Conservation (phyloP, 2,329 filamentous ascomycete genomes). For the Nigrospora osmanthi region DNA sequence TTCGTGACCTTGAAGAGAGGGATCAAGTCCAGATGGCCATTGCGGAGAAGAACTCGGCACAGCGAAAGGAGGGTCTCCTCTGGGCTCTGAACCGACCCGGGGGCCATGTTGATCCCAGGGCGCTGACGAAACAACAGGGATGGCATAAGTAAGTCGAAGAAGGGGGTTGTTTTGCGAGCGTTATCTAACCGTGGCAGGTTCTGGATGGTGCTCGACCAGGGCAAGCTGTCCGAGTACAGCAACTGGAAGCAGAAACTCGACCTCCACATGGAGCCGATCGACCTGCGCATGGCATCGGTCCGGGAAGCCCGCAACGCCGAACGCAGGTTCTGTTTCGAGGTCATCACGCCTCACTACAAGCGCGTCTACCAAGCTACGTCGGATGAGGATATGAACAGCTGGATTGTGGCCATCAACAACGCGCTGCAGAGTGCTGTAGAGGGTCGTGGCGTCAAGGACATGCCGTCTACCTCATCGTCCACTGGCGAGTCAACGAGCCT, state of each 20-base stretch:
- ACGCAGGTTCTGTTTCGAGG: conserved; percentile 93
- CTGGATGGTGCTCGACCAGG: conserved; percentile 97
- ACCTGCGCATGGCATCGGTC: conserved; percentile 93
- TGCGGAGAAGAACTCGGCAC: conserved; percentile 53
- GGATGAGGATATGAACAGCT: conserved; percentile 95
- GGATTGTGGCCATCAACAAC: conserved; percentile 96
- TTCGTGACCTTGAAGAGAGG: conserved; percentile 85
- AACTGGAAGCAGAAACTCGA: conserved; percentile 99
- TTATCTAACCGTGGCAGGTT: conserved; percentile 49
- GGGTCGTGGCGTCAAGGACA: conserved; percentile 56
- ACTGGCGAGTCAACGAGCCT: conserved; percentile 47
- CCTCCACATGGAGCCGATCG: conserved; percentile 95
- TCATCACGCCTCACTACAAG: conserved; percentile 94
- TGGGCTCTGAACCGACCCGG: conserved; percentile 93
- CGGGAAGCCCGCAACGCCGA: conserved; percentile 92
- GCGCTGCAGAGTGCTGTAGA: conserved; percentile 94
- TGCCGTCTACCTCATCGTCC: conserved; percentile 30
- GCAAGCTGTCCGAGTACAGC: conserved; percentile 94
- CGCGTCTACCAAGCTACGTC: conserved; percentile 96
- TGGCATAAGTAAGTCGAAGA: conserved; percentile 80
- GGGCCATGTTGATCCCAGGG: conserved; percentile 90
- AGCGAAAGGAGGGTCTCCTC: conserved; percentile 86
- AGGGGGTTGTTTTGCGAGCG: neutral
- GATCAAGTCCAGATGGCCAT: conserved; percentile 46
- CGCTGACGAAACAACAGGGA: conserved; percentile 91